A percentile compares a stretch with the other conserved stretches of the same genome.
These are phyloP conservation scores for Heimioporus sp. DNA, from an alignment of 768 basidiomycete species.

Conservation along the genomic window DNA sequence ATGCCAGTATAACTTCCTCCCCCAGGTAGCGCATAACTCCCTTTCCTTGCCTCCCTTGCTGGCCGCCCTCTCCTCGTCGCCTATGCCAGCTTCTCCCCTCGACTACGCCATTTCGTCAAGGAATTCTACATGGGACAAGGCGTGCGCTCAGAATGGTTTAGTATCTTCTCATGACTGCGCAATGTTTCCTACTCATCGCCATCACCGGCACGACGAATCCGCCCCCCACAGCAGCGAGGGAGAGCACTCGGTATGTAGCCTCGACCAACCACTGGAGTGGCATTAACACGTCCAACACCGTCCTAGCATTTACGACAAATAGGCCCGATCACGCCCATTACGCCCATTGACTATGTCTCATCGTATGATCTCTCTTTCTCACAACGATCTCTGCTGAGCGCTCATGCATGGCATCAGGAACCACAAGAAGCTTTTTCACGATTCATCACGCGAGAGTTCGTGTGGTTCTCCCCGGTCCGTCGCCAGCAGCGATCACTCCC, in stretches of 20 bases:
- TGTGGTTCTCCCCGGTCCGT: constrained; percentile 32
- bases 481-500: constrained; percentile 46
- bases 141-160: constrained; percentile 37
- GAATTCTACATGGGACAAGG: constrained; percentile 36
- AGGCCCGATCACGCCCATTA: constrained; percentile 36
- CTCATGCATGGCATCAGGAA: constrained; percentile 18
- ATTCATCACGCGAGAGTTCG: constrained; percentile 28
- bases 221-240: constrained; percentile 25
- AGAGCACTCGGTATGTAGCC: constrained; percentile 25
- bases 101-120: constrained; percentile 29
- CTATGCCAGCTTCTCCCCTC: constrained; percentile 29
- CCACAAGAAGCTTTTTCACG: constrained; percentile 32
- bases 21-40: constrained; percentile 21
- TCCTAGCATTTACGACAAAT: constrained; percentile 29
- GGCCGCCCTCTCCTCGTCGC: constrained; percentile 22
- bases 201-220: constrained; percentile 25
- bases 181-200: constrained; percentile 32
- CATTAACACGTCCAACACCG: constrained; percentile 12
- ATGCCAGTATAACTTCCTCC: constrained; percentile 29
- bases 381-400: constrained; percentile 12
- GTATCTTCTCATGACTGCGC: constrained; percentile 33
- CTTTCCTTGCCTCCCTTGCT: constrained; percentile 20
- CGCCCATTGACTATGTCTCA: constrained; percentile 32
- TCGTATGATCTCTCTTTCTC: constrained; percentile 24
- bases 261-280: not conserved